A percentile compares a stretch with the other conserved stretches of the same genome.
Evolutionary conservation across 1,284 basidiomycete species (phyloP).

Genomic region (Cutaneotrichosporon curvatum): DNA sequence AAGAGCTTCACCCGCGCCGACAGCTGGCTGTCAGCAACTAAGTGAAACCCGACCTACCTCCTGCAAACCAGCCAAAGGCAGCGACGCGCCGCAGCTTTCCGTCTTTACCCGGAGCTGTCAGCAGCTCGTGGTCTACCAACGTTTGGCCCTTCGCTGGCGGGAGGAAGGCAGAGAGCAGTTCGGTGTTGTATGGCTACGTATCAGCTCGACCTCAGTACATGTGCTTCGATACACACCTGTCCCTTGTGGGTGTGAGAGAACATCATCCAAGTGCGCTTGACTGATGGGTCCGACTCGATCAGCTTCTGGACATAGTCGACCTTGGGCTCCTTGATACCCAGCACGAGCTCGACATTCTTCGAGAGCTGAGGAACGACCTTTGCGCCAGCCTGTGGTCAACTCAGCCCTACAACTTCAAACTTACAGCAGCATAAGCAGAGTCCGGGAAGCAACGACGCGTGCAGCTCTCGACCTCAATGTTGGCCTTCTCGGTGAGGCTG

Average conservation of each 20-base stretch:
- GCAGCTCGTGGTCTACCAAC: conserved; percentile 76
- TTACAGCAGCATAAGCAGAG: conserved; percentile 60
- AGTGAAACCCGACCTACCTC: conserved; percentile 52
- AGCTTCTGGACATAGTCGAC: conserved; percentile 52
- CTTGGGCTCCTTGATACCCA: conserved; percentile 84
- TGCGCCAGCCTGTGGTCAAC: conserved; percentile 61
- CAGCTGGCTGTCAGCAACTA: conserved; percentile 50
- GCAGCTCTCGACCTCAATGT: conserved; percentile 50
- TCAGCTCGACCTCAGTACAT: background rate
- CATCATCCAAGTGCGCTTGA: conserved; percentile 54
- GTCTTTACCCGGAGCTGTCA: conserved; percentile 49
- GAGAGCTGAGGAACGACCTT: conserved; percentile 54
- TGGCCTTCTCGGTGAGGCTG: conserved; percentile 44
- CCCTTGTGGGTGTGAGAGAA: conserved; percentile 83
- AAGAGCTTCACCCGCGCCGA: conserved; percentile 74
- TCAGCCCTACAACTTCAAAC: conserved; percentile 16
- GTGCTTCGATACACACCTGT: conserved; percentile 30
- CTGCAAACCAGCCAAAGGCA: conserved; percentile 82
- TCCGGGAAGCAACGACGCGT: conserved; percentile 64
- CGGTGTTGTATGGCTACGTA: conserved; percentile 71
- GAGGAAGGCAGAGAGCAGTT: conserved; percentile 63
- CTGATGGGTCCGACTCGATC: conserved; percentile 9
- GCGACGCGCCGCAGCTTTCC: conserved; percentile 64
- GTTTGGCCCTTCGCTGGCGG: conserved; percentile 46
- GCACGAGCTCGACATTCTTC: conserved; percentile 60